Conservation (phyloP, 2,329 filamentous ascomycete genomes). For the Fusarium globosum region DNA sequence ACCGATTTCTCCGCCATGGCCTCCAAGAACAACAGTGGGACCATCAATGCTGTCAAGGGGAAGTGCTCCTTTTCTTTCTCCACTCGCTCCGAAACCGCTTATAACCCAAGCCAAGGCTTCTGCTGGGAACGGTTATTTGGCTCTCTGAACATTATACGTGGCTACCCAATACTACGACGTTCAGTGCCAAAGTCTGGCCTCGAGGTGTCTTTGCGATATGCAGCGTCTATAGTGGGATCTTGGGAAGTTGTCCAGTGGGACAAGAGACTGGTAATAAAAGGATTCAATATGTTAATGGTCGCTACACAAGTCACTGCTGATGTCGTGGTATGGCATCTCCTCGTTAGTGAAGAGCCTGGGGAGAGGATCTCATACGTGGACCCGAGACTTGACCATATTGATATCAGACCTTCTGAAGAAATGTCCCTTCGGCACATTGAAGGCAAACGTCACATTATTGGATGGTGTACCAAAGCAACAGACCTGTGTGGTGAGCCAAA, state of each 20-base stretch:
- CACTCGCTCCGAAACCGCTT: fast-evolving
- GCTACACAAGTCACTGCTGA: background rate
- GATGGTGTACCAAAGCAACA: slow-evolving; percentile 19
- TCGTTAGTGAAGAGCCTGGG: background rate
- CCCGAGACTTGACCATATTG: background rate
- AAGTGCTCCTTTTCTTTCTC: background rate
- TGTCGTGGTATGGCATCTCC: slow-evolving; percentile 23
- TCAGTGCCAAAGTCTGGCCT: slow-evolving; percentile 5
- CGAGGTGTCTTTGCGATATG: background rate
- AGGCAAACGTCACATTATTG: slow-evolving; percentile 15
- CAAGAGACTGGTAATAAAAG: slow-evolving; percentile 11
- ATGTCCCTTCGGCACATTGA: background rate
- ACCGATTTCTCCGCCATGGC: fast-evolving
- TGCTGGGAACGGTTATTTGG: slow-evolving; percentile 16
- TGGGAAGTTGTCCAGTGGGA: background rate
- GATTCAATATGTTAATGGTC: slow-evolving; percentile 7
- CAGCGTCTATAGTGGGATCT: background rate
- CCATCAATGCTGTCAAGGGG: fast-evolving
- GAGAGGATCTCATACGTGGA: slow-evolving; percentile 22
- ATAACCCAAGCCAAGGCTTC: background rate
- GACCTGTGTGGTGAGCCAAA: slow-evolving; percentile 11
- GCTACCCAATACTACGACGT: slow-evolving; percentile 5
- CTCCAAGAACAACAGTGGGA: fast-evolving
- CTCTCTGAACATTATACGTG: background rate
- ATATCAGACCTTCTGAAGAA: background rate